phyloP scores from a whole-genome alignment of 129 eudicot species.

The Flaveria brownii region DNA sequence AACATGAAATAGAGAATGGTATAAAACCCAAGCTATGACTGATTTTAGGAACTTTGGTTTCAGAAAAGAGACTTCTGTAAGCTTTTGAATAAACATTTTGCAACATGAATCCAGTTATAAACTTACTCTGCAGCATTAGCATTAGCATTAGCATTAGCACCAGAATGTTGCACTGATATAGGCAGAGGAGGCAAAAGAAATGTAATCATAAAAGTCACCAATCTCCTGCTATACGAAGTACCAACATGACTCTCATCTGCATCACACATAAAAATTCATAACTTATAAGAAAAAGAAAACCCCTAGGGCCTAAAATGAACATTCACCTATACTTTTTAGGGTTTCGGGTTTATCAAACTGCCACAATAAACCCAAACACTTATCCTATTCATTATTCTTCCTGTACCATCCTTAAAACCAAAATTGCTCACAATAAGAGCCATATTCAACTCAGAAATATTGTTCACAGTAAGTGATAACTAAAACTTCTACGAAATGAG shows the following conservation, averaged over 20 bases:
- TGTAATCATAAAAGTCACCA: slow-evolving; percentile 43
- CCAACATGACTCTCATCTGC: slow-evolving; percentile 38
- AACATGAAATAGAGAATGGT: background rate
- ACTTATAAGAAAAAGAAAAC: background rate
- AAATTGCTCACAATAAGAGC: background rate
- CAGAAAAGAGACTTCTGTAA: background rate
- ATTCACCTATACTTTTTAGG: slow-evolving; percentile 4
- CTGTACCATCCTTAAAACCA: background rate
- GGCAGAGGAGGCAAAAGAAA: slow-evolving; percentile 51
- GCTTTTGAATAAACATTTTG: slow-evolving; percentile 2
- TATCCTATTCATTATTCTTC: background rate
- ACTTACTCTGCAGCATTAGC: slow-evolving; percentile 69
- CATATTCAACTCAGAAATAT: background rate
- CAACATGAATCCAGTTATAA: slow-evolving; percentile 1
- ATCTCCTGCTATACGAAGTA: slow-evolving; percentile 60
- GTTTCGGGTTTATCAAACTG: slow-evolving; percentile 20
- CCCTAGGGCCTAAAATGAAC: background rate
- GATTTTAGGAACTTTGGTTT: background rate
- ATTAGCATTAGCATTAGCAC: slow-evolving; percentile 38
- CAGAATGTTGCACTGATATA: slow-evolving; percentile 22
- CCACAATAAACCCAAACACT: slow-evolving; percentile 12
- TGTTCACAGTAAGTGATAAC: background rate
- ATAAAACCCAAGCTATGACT: background rate
- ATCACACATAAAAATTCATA: slow-evolving; percentile 8
- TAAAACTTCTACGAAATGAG: background rate